phyloP scores from a whole-genome alignment of 2,329 filamentous ascomycete genomes.

The Penicillium freii region DNA sequence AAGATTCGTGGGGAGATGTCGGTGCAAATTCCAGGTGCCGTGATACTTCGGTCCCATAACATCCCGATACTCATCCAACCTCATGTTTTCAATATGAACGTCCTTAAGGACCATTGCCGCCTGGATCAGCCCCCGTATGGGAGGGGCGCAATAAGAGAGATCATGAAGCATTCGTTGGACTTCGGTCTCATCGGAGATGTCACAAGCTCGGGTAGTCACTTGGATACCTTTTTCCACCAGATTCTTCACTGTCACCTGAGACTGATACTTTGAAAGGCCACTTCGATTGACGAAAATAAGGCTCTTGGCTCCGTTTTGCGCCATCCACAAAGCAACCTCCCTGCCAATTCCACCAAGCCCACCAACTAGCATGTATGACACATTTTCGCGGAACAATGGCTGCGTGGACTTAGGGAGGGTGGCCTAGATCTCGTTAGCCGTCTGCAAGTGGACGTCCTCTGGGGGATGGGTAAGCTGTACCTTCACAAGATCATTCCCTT shows the following conservation, averaged over 20 bases:
- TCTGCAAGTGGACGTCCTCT: too few relatives aligned
- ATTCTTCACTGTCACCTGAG: constrained; percentile 19
- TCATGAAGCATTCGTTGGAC: constrained; percentile 23
- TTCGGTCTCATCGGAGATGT: constrained; percentile 32
- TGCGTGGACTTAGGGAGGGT: not conserved
- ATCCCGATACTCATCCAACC: constrained; percentile 29
- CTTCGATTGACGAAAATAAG: constrained; percentile 56
- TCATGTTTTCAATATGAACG: constrained; percentile 38
- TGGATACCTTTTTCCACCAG: constrained; percentile 19
- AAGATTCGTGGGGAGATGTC: constrained; percentile 21
- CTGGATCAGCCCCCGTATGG: constrained; percentile 31
- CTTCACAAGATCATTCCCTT: constrained; percentile 11
- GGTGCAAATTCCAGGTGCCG: constrained; percentile 33
- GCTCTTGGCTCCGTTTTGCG: constrained; percentile 50
- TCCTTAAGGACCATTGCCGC: constrained; percentile 31
- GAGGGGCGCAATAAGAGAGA: constrained; percentile 8
- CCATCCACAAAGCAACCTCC: constrained; percentile 43
- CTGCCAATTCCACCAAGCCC: constrained; percentile 32
- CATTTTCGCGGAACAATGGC: constrained; percentile 10
- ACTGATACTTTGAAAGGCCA: constrained; percentile 14
- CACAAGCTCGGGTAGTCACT: constrained; percentile 29
- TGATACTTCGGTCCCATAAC: constrained; percentile 35
- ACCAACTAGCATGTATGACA: constrained; percentile 29
- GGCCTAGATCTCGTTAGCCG: constrained; percentile 3
- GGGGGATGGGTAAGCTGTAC: not conserved